Conservation (phyloP, 2,329 filamentous ascomycete genomes). For the Ceratocystis alfenasii region DNA sequence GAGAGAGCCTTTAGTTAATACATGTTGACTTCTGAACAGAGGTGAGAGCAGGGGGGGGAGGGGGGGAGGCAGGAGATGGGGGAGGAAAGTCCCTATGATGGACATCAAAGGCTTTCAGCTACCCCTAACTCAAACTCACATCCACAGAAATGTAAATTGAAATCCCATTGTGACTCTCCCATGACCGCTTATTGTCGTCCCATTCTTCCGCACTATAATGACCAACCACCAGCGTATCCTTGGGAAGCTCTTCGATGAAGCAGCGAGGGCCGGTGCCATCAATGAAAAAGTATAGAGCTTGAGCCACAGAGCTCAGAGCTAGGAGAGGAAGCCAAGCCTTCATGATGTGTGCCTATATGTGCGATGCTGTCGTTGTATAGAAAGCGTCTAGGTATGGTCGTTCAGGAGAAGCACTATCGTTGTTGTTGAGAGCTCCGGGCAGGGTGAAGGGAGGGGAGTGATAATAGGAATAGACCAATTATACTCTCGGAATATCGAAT, state of each 20-base stretch:
- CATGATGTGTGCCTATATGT: slow-evolving; percentile 33
- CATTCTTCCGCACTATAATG: slow-evolving; percentile 81
- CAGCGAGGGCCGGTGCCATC: slow-evolving; percentile 78
- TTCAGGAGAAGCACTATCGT: background rate
- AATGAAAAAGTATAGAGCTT: slow-evolving; percentile 91
- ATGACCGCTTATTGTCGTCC: slow-evolving; percentile 56
- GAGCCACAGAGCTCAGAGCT: slow-evolving; percentile 52
- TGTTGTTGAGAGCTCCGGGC: background rate
- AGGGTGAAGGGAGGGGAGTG: background rate
- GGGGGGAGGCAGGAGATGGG: too few species aligned
- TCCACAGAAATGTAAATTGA: slow-evolving; percentile 87
- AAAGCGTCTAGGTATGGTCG: background rate
- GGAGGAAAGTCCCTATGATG: too few species aligned
- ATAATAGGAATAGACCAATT: background rate
- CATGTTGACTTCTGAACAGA: background rate
- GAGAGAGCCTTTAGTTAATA: slow-evolving; percentile 6
- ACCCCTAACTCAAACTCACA: slow-evolving; percentile 34
- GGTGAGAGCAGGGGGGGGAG: too few species aligned
- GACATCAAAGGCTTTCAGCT: too few species aligned
- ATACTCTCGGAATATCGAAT: too few species aligned
- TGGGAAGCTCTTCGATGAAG: slow-evolving; percentile 96
- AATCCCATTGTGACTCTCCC: slow-evolving; percentile 61
- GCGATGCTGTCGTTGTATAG: background rate
- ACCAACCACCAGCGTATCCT: slow-evolving; percentile 91
- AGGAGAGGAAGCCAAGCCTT: slow-evolving; percentile 52